Evolutionary conservation across 192 early-diverging fungal species (phyloP), one percentile per base, ranked within the genome.

Genomic region (Linnemannia zychae): DNA sequence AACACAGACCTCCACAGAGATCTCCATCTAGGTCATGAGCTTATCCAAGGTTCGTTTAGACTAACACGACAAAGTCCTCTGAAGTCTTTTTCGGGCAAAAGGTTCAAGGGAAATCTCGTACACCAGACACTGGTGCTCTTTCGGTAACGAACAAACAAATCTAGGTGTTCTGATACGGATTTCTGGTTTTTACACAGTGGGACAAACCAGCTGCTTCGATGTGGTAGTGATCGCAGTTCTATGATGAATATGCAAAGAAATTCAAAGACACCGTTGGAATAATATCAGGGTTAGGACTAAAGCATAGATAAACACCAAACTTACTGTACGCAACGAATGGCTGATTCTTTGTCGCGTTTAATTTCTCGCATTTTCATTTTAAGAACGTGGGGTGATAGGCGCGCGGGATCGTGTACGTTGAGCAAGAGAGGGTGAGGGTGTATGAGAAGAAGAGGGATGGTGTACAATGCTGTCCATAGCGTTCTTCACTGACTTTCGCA

Each of bases 321-420:
- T 60, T 78, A 78, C 68, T 70, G 67, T 36, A 52, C 76, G 3
- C n/a, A n/a, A n/a, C n/a, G n/a, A n/a, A n/a, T n/a, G n/a, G n/a
- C n/a, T n/a, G n/a, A n/a, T n/a, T n/a, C n/a, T n/a, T n/a, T n/a
- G n/a, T n/a, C n/a, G n/a, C n/a, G n/a, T n/a, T n/a, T n/a, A n/a
- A n/a, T n/a, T n/a, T n/a, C n/a, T n/a, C n/a, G n/a, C n/a, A n/a
- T n/a, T n/a, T n/a, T n/a, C n/a, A n/a, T n/a, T n/a, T n/a, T n/a
- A n/a, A n/a, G n/a, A n/a, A n/a, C n/a, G n/a, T n/a, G n/a, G n/a
- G n/a, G n/a, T n/a, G n/a, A n/a, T n/a, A n/a, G n/a, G n/a, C n/a
- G n/a, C n/a, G n/a, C n/a, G n/a, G n/a, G n/a, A n/a, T n/a, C n/a
- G n/a, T n/a, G n/a, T n/a, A n/a, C n/a, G n/a, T n/a, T n/a, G n/a